Base-by-base conservation (phyloP, 805 yeast species). In the Nakazawaea ishiwadae region DNA sequence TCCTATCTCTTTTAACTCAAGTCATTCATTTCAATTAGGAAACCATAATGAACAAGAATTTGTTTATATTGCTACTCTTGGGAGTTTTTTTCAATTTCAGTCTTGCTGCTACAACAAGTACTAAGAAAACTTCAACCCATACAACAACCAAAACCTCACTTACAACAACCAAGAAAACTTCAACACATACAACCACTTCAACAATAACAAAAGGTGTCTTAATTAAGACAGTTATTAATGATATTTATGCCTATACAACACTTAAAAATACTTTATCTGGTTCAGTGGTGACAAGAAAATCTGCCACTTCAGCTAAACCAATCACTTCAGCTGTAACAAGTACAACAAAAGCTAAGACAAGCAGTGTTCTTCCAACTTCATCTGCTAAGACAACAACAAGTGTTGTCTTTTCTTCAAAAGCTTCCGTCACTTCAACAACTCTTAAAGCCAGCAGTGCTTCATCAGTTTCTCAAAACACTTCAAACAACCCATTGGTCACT, bases 401-500 rank as follows among this genome's bases (percentile, higher is more conserved):
- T 35, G 28, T 35, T 10, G 16, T 48, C 26, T 48, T 33, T 26
- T 40, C 45, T n/a, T 38, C 45, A n/a, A n/a, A n/a, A n/a, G n/a
- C n/a, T n/a, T 23, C 42, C 12, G 60, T 51, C 44, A 41, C 39
- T 8, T 49, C 65, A 2, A 47, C 50, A 5, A 51, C 54, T 3
- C 60, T 61, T 9, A 37, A 52, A 9, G 50, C 59, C 5, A 45
- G 51, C 1, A 54, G 45, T 39, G 44, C 39, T 4, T 51, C 55
- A 14, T 26, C 51, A 18, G 35, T 37, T n/a, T 24, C 39, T 6
- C 34, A 18, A 17, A 12, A 53, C 59, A 59, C 64, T 3, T 31
- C 43, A 23, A 39, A 40, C 23, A 47, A 64, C 40, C 70, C 70
- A 16, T 52, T 66, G 47, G 44, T 53, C 30, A 53, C 66, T 5